phyloP scores from a whole-genome alignment of 768 basidiomycete genomes.

The Suillus clintonianus region DNA sequence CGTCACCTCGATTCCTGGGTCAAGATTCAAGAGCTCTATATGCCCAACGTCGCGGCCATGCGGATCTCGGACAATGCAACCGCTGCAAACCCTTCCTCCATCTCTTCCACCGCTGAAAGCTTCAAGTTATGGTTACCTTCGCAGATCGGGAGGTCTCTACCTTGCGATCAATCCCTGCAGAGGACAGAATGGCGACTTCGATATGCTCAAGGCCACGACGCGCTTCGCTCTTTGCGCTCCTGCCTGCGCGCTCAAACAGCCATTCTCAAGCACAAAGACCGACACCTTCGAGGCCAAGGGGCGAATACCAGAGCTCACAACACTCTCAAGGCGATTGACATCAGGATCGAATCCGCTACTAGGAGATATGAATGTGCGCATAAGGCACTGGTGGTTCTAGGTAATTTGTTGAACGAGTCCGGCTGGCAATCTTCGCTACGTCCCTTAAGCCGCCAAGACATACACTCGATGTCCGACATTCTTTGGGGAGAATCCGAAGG shows the following conservation, averaged over 20 bases:
- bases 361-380: neutral
- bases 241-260: conserved; percentile 9
- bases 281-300: conserved; percentile 8
- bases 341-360: too few relatives aligned
- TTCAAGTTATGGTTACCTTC: too few relatives aligned
- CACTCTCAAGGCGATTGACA: neutral
- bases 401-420: neutral
- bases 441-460: conserved; percentile 4
- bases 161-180: conserved; percentile 1
- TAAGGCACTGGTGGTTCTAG: neutral
- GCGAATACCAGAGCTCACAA: conserved; percentile 6
- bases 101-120: too few relatives aligned
- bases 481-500: conserved; percentile 9
- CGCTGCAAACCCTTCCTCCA: too few relatives aligned
- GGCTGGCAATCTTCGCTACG: neutral
- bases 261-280: conserved; percentile 7
- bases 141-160: neutral
- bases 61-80: too few relatives aligned
- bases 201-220: conserved; percentile 17
- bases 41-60: too few relatives aligned
- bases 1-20: too few relatives aligned
- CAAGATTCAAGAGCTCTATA: too few relatives aligned
- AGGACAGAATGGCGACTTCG: conserved; percentile 10
- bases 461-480: conserved; percentile 3
- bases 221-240: conserved; percentile 19